These are phyloP conservation scores for Amanita subjunquillea DNA, from an alignment of 768 basidiomycete genomes.

Conservation along the genomic window DNA sequence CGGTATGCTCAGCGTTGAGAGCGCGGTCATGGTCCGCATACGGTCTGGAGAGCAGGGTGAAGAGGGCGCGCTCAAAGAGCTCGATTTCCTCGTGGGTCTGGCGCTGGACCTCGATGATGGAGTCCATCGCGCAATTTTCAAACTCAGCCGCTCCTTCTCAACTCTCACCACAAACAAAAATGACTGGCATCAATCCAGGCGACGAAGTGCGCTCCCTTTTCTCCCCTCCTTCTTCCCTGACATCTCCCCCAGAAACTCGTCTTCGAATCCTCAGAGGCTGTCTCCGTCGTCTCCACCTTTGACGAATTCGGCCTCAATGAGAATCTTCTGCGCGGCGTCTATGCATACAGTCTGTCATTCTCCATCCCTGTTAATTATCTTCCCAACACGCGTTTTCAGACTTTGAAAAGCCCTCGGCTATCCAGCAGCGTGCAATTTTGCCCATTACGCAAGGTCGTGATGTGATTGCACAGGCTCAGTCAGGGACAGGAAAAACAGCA, in stretches of 20 bases:
- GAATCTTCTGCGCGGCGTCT: constrained; percentile 92
- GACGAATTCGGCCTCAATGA: constrained; percentile 90
- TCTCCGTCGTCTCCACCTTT: constrained; percentile 82
- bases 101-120: constrained; percentile 85
- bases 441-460: constrained; percentile 94
- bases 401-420: constrained; percentile 97
- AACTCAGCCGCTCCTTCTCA: constrained; percentile 44
- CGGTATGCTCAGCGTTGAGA: constrained; percentile 79
- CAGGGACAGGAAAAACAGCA: constrained; percentile 99
- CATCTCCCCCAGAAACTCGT: constrained; percentile 62
- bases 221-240: constrained; percentile 7
- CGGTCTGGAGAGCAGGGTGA: constrained; percentile 68
- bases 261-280: constrained; percentile 90
- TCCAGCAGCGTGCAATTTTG: constrained; percentile 95
- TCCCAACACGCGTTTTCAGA: constrained; percentile 25
- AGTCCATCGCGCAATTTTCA: constrained; percentile 69
- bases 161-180: constrained; percentile 35
- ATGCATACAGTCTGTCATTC: constrained; percentile 79
- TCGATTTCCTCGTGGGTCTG: constrained; percentile 96
- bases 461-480: constrained; percentile 98
- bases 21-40: constrained; percentile 49
- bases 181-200: constrained; percentile 76
- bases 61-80: constrained; percentile 80
- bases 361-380: not conserved
- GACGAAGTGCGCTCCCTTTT: constrained; percentile 57